Base-by-base conservation (phyloP, 2,329 filamentous ascomycete genomes). In the Trichoderma sp. region DNA sequence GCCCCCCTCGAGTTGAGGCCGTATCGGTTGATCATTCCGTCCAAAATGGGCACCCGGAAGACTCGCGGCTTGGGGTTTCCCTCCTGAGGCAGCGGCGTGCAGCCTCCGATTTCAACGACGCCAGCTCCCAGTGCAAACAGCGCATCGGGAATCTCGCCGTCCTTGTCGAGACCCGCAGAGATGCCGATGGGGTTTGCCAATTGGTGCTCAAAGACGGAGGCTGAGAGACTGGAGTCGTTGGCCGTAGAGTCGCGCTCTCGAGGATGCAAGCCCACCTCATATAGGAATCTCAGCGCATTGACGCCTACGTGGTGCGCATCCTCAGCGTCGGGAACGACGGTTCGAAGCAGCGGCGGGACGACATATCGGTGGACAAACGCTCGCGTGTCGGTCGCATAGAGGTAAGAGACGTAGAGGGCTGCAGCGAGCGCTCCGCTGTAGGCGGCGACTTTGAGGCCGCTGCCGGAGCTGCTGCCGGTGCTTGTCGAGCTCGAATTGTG, bases 111-210 rank as follows among this genome's bases (percentile, higher is more conserved):
- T 78, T 99, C 96, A 34, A 99, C 93, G 46, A 98, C 86, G 3
- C 89, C 90, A 28, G 95, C 90, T 37, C 96, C 96, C 3, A 97
- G 83, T 8, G 90, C 93, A 77, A 98, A 92, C 43, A 99, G 84
- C 16, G 90, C 87, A 75, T 95, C 91, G 1, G 94, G 92, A 66
- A 98, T 90, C 71, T 97, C 93, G 66, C 90, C 96, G 76, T 97
- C 88, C 84, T 99, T 98, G 83, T 98, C 96, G 54, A 99, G 89
- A 11, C 96, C 96, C 5, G 93, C 96, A n/a, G 93, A 96, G 71
- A 96, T 97, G 68, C 91, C 96, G 75, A 99, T 89, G 1, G 96
- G 96, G 80, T 97, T 98, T 75, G 87, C 84, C 58, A 99, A 81
- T 4, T 83, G 85, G 71, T 91, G 87, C 43, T 91, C 93, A 77